Evolutionary conservation across 495 filamentous ascomycete genomes (phyloP).

Genomic region (Rhizodiscina lignyota): DNA sequence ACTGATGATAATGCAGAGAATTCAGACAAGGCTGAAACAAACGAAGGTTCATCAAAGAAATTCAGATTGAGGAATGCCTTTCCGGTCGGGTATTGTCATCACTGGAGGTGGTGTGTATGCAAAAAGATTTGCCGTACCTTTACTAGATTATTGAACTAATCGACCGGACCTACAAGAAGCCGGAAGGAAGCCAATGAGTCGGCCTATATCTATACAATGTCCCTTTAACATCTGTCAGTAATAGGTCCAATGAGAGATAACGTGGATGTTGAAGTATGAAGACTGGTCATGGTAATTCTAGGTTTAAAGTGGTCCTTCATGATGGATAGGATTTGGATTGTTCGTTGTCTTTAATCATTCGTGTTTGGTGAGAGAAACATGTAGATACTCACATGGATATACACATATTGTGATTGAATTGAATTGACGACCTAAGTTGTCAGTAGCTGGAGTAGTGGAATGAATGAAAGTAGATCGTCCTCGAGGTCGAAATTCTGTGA

Average conservation of each 20-base stretch:
- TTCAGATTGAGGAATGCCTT: constrained; percentile 99
- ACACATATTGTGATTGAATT: too few species aligned
- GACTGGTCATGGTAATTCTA: neutral
- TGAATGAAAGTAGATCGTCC: too few species aligned
- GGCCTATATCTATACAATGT: neutral
- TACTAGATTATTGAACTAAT: neutral
- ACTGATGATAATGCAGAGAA: too few species aligned
- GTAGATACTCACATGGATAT: too few species aligned
- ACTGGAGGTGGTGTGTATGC: constrained; percentile 13
- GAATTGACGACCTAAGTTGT: too few species aligned
- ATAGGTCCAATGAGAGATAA: neutral
- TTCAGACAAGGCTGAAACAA: constrained; percentile 99
- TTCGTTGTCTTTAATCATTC: neutral
- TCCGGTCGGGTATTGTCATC: constrained; percentile 76
- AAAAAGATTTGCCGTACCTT: neutral
- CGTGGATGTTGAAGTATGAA: neutral
- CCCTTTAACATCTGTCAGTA: neutral
- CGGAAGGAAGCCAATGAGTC: neutral
- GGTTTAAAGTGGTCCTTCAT: neutral
- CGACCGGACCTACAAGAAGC: neutral
- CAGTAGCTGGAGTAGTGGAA: too few species aligned
- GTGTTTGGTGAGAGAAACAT: neutral
- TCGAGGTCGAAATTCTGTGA: too few species aligned
- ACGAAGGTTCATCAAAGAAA: constrained; percentile 68
- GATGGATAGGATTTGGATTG: constrained; percentile 2